Percentiles rank a stretch among this genome's conserved stretches.
Conservation (phyloP, 2,329 filamentous ascomycete species). For the Gremmenia infestans region DNA sequence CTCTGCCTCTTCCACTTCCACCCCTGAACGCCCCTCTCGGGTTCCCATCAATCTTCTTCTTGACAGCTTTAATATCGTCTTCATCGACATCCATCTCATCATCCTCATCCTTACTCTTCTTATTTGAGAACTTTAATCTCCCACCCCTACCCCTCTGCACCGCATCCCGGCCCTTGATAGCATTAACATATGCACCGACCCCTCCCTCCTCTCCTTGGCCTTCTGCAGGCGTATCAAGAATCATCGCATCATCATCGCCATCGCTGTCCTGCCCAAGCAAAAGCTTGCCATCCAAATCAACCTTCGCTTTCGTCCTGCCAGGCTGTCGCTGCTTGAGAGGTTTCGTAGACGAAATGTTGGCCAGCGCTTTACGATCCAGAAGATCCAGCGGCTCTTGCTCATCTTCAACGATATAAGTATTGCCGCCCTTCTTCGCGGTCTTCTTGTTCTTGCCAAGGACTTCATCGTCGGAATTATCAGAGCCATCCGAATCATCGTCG, state of each 20-base stretch:
- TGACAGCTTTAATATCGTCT: slow-evolving; percentile 46
- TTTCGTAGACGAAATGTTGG: slow-evolving; percentile 88
- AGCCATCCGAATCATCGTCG: slow-evolving; percentile 51
- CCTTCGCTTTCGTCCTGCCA: slow-evolving; percentile 54
- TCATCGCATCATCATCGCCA: slow-evolving; percentile 53
- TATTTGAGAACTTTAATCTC: slow-evolving; percentile 68
- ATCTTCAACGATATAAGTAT: slow-evolving; percentile 87
- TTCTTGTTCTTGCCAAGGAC: slow-evolving; percentile 42
- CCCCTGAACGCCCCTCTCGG: slow-evolving; percentile 31
- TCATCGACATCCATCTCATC: slow-evolving; percentile 47
- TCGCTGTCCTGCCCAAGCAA: slow-evolving; percentile 59
- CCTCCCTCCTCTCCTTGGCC: slow-evolving; percentile 44
- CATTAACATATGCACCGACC: slow-evolving; percentile 65
- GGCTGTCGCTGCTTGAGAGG: slow-evolving; percentile 58
- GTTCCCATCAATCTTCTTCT: slow-evolving; percentile 38
- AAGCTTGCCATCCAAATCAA: slow-evolving; percentile 74
- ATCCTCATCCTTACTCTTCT: slow-evolving; percentile 49
- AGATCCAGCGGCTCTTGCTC: slow-evolving; percentile 94
- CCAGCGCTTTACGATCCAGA: slow-evolving; percentile 80
- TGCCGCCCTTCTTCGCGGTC: slow-evolving; percentile 53
- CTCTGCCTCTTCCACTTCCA: slow-evolving; percentile 23
- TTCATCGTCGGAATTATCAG: slow-evolving; percentile 59
- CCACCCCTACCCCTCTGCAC: slow-evolving; percentile 61
- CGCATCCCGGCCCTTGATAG: slow-evolving; percentile 62
- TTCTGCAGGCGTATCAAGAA: slow-evolving; percentile 51